phyloP scores from a whole-genome alignment of 2,329 filamentous ascomycete species.

The Alternaria alternata region DNA sequence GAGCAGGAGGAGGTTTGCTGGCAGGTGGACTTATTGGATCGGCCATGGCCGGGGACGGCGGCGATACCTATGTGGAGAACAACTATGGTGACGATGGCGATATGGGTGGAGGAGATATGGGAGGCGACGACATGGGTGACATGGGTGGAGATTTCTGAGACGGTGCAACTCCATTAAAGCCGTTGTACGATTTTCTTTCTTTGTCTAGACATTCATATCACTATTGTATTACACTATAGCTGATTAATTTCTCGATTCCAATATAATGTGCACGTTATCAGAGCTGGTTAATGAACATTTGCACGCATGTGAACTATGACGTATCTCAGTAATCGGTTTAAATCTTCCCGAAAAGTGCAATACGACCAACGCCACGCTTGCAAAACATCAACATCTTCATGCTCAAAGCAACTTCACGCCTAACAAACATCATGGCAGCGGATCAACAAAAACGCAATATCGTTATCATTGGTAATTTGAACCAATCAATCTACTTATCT shows the following conservation, averaged over 20 bases:
- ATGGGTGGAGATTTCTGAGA: constrained; percentile 19
- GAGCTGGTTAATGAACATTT: neutral
- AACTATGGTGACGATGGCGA: constrained; percentile 27
- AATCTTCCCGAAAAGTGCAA: constrained; percentile 22
- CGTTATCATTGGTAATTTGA: constrained; percentile 45
- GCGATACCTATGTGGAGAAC: constrained; percentile 30
- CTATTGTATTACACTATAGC: neutral
- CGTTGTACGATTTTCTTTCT: neutral
- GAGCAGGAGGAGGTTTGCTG: constrained; percentile 80
- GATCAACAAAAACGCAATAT: constrained; percentile 43
- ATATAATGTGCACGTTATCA: neutral
- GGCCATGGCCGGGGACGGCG: constrained; percentile 61
- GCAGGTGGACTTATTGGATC: constrained; percentile 77
- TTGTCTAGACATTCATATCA: constrained; percentile 1
- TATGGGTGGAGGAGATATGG: constrained; percentile 37
- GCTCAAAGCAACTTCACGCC: constrained; percentile 27
- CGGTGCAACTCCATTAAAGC: neutral
- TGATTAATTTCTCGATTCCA: neutral
- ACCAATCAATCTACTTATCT: neutral
- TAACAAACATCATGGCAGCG: constrained; percentile 35
- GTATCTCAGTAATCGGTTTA: constrained; percentile 20
- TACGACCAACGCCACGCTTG: constrained; percentile 24
- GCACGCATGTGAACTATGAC: constrained; percentile 15
- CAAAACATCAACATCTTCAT: constrained; percentile 23
- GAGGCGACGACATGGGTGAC: constrained; percentile 37